These are phyloP conservation scores for Sungouiella blattae DNA, from an alignment of 805 yeast species.

Conservation along the genomic window DNA sequence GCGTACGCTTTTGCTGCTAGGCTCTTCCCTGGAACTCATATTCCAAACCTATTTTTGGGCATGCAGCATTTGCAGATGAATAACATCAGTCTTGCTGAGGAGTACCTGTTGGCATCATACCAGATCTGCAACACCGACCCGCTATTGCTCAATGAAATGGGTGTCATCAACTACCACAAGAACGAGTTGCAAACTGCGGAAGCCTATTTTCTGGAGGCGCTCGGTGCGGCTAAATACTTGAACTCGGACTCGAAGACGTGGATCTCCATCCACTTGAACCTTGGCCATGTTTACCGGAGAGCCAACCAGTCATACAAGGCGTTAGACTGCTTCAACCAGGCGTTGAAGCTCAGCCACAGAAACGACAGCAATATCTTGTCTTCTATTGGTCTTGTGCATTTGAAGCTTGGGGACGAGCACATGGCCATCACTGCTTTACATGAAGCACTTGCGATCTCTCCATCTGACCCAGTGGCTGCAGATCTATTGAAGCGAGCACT, in stretches of 20 bases:
- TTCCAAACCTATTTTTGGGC: slow-evolving; percentile 86
- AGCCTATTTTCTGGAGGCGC: slow-evolving; percentile 63
- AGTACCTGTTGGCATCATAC: slow-evolving; percentile 72
- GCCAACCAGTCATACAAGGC: slow-evolving; percentile 62
- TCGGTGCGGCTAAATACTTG: slow-evolving; percentile 61
- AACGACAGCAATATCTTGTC: slow-evolving; percentile 72
- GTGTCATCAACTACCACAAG: slow-evolving; percentile 84
- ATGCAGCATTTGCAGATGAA: slow-evolving; percentile 94
- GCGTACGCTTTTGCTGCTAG: slow-evolving; percentile 96
- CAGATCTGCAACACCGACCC: slow-evolving; percentile 85
- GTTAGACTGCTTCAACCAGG: slow-evolving; percentile 70
- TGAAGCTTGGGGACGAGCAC: slow-evolving; percentile 60
- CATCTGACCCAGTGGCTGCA: slow-evolving; percentile 79
- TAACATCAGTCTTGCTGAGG: slow-evolving; percentile 78
- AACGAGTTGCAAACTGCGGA: slow-evolving; percentile 68
- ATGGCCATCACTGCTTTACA: slow-evolving; percentile 78
- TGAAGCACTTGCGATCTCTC: slow-evolving; percentile 72
- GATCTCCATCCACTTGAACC: slow-evolving; percentile 78
- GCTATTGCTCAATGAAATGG: slow-evolving; percentile 82
- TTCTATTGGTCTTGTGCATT: slow-evolving; percentile 78
- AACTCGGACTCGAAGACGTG: slow-evolving; percentile 81
- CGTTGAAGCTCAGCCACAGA: slow-evolving; percentile 61
- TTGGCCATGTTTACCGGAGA: slow-evolving; percentile 84
- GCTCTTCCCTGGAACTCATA: slow-evolving; percentile 83
- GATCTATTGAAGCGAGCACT: slow-evolving; percentile 80